These are phyloP conservation scores for Coniella lustricola DNA, from an alignment of 2,329 filamentous ascomycete species.

Conservation along the genomic window DNA sequence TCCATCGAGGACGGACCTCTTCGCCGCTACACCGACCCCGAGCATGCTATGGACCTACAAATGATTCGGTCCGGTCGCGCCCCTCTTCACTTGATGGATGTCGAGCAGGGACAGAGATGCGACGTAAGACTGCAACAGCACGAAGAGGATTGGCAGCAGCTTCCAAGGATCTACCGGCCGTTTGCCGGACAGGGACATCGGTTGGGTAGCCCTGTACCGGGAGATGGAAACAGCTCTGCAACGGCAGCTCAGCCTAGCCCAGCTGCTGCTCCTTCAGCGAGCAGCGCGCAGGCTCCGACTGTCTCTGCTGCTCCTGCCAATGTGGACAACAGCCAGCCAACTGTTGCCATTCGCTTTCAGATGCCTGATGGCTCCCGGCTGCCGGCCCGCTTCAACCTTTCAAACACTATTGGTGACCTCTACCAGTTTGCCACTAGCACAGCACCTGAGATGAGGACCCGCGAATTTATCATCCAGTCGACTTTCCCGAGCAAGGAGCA, in stretches of 20 bases:
- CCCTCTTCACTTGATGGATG: slow-evolving; percentile 71
- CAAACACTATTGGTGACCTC: slow-evolving; percentile 69
- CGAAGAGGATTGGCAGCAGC: slow-evolving; percentile 63
- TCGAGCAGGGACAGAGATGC: slow-evolving; percentile 65
- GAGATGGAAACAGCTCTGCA: slow-evolving; percentile 29
- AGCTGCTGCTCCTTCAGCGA: slow-evolving; percentile 19
- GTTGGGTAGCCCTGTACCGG: slow-evolving; percentile 70
- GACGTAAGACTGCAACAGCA: slow-evolving; percentile 75
- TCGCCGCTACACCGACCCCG: slow-evolving; percentile 70
- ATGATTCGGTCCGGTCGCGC: slow-evolving; percentile 74
- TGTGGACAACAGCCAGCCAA: slow-evolving; percentile 61
- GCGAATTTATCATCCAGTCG: slow-evolving; percentile 70
- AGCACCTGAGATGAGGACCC: slow-evolving; percentile 45
- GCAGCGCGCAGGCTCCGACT: slow-evolving; percentile 5
- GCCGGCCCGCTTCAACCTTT: slow-evolving; percentile 75
- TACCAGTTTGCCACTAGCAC: slow-evolving; percentile 68
- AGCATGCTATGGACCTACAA: slow-evolving; percentile 62
- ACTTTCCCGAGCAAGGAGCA: slow-evolving; percentile 81
- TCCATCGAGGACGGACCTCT: slow-evolving; percentile 77
- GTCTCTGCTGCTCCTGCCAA: slow-evolving; percentile 28
- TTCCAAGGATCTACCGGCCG: slow-evolving; percentile 69
- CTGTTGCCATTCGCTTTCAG: slow-evolving; percentile 66
- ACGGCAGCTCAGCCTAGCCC: slow-evolving; percentile 26
- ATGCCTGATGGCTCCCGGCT: slow-evolving; percentile 71
- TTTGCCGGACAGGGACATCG: slow-evolving; percentile 67